Evolutionary conservation across 2,329 filamentous ascomycete species (phyloP).

Genomic region (Stromatinia cepivora): DNA sequence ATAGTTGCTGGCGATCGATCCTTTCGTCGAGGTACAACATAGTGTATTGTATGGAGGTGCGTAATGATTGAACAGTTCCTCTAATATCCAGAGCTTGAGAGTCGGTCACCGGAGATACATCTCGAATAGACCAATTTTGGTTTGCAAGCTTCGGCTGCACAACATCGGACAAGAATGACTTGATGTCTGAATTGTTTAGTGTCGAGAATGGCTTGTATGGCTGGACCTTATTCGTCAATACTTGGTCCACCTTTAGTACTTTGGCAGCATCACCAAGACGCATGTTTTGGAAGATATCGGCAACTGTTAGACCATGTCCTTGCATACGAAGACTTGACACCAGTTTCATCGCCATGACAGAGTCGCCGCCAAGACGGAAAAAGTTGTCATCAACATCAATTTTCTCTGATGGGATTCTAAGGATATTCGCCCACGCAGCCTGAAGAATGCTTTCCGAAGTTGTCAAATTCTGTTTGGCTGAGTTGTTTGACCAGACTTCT

Average conservation of each 20-base stretch:
- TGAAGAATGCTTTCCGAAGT: conserved; percentile 41
- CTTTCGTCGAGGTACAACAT: conserved; percentile 40
- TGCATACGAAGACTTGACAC: conserved; percentile 43
- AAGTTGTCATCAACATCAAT: conserved; percentile 45
- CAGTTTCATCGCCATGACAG: conserved; percentile 46
- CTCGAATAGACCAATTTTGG: conserved; percentile 42
- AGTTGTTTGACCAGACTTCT: conserved; percentile 42
- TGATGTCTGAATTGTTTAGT: conserved; percentile 39
- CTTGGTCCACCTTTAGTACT: conserved; percentile 38
- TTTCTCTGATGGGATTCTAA: conserved; percentile 35
- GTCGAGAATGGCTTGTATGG: conserved; percentile 43
- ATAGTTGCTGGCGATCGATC: conserved; percentile 38
- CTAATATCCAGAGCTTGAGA: conserved; percentile 46
- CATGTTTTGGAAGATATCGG: conserved; percentile 45
- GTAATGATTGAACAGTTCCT: conserved; percentile 38
- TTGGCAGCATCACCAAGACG: conserved; percentile 18
- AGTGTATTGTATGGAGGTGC: conserved; percentile 45
- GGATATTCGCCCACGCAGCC: conserved; percentile 39
- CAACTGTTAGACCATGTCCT: conserved; percentile 44
- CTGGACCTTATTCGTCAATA: conserved; percentile 28
- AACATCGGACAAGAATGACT: conserved; percentile 41
- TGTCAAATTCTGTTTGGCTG: conserved; percentile 37
- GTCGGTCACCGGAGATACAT: conserved; percentile 45
- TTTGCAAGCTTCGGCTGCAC: conserved; percentile 44
- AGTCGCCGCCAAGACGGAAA: conserved; percentile 44